Percentiles rank a stretch among this genome's conserved stretches.
Conservation (phyloP, 2,329 filamentous ascomycete genomes). For the Penicillium sp. region DNA sequence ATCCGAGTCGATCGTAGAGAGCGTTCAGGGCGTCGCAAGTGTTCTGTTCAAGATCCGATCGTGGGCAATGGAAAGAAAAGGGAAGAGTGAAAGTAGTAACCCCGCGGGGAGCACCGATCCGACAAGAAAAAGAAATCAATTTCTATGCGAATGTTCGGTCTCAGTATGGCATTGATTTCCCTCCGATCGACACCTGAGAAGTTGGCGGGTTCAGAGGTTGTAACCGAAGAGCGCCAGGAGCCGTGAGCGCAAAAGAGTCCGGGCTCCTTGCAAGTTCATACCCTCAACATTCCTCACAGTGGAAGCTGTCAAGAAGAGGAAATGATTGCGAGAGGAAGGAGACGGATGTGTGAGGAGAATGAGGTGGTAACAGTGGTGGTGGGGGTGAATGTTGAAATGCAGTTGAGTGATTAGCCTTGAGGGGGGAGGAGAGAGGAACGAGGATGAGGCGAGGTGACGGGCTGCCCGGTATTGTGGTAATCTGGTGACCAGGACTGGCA, state of each 20-base stretch:
- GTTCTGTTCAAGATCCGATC: slow-evolving; percentile 38
- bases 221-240: slow-evolving; percentile 42
- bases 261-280: slow-evolving; percentile 45
- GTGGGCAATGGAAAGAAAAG: slow-evolving; percentile 34
- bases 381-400: slow-evolving; percentile 30
- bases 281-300: slow-evolving; percentile 43
- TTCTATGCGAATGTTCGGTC: slow-evolving; percentile 23
- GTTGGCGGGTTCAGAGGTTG: slow-evolving; percentile 29
- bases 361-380: slow-evolving; percentile 20
- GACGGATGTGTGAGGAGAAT: slow-evolving; percentile 7
- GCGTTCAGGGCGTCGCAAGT: slow-evolving; percentile 40
- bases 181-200: slow-evolving; percentile 20
- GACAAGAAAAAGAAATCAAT: slow-evolving; percentile 19
- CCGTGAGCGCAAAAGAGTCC: slow-evolving; percentile 47
- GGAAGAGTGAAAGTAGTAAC: slow-evolving; percentile 22
- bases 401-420: slow-evolving; percentile 25
- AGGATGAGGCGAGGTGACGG: slow-evolving; percentile 27
- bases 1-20: slow-evolving; percentile 36
- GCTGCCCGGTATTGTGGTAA: slow-evolving; percentile 28
- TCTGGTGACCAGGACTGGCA: slow-evolving; percentile 14
- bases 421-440: slow-evolving; percentile 28
- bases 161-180: slow-evolving; percentile 38
- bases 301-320: slow-evolving; percentile 10
- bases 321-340: slow-evolving; percentile 1
- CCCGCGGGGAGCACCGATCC: slow-evolving; percentile 21